Evolutionary conservation across 768 basidiomycete genomes (phyloP).

Genomic region (Suillus paluster): DNA sequence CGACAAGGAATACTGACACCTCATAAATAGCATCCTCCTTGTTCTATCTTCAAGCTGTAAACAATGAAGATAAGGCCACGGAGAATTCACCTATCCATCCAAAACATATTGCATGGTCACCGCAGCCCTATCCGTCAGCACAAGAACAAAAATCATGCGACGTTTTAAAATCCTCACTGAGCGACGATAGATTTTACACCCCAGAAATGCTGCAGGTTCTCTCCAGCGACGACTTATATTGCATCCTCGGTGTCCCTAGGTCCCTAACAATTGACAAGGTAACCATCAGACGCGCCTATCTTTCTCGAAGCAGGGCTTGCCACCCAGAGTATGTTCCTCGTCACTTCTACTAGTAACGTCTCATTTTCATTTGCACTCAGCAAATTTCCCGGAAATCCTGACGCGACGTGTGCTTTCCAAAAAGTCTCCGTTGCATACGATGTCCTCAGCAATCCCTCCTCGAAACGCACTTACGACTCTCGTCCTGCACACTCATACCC

Average conservation of each 20-base stretch:
- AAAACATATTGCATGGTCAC: constrained; percentile 34
- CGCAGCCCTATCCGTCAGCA: constrained; percentile 20
- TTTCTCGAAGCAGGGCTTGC: constrained; percentile 73
- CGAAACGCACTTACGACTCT: constrained; percentile 70
- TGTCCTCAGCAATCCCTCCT: constrained; percentile 73
- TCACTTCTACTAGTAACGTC: neutral
- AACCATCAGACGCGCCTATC: constrained; percentile 74
- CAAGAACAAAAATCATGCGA: constrained; percentile 16
- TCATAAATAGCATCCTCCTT: constrained; percentile 59
- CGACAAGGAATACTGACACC: neutral
- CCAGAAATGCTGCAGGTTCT: constrained; percentile 51
- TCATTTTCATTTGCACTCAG: constrained; percentile 43
- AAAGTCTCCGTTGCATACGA: constrained; percentile 85
- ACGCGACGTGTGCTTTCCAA: constrained; percentile 85
- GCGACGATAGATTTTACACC: constrained; percentile 15
- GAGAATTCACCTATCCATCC: constrained; percentile 35
- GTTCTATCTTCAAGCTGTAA: constrained; percentile 61
- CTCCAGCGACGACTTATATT: constrained; percentile 68
- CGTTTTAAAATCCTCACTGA: constrained; percentile 1
- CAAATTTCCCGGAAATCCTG: constrained; percentile 76
- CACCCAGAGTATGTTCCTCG: constrained; percentile 80
- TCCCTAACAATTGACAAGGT: constrained; percentile 57
- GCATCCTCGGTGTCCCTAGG: constrained; percentile 67
- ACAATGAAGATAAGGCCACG: constrained; percentile 54
- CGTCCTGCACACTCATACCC: constrained; percentile 45